These are phyloP conservation scores for Fragaria ananassa DNA, from an alignment of 306 rosid genomes.

Conservation along the genomic window DNA sequence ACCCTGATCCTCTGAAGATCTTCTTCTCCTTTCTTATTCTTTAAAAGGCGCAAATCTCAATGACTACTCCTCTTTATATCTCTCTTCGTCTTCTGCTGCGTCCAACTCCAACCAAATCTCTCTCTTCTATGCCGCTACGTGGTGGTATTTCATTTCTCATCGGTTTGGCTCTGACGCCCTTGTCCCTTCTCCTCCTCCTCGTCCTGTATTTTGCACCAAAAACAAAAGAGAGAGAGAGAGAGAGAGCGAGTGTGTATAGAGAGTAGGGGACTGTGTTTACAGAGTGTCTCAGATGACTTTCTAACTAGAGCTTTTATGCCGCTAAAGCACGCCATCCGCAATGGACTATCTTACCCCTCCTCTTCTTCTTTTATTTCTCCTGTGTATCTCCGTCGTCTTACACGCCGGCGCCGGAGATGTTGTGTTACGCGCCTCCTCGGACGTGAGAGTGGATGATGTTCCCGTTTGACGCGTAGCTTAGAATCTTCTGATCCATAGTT, in stretches of 20 bases:
- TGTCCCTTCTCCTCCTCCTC: conserved; percentile 27
- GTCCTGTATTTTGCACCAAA: conserved; percentile 24
- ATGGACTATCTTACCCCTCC: conserved; percentile 37
- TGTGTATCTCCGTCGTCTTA: neutral
- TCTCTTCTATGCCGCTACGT: neutral
- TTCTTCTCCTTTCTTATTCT: conserved; percentile 23
- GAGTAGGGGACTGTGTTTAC: conserved; percentile 61
- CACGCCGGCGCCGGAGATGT: neutral
- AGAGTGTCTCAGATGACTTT: conserved; percentile 44
- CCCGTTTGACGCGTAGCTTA: neutral
- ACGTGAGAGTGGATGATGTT: neutral
- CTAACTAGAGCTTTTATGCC: conserved; percentile 35
- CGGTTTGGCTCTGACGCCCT: conserved; percentile 40
- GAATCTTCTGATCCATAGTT: too few relatives aligned
- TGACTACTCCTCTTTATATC: neutral
- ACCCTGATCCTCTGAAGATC: conserved; percentile 55
- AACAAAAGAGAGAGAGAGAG: conserved; percentile 14
- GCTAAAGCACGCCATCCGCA: conserved; percentile 56
- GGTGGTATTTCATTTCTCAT: neutral
- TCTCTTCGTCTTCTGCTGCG: neutral
- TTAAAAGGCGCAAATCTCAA: conserved; percentile 64
- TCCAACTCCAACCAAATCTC: too few relatives aligned
- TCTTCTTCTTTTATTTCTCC: neutral
- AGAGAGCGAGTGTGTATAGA: conserved; percentile 23
- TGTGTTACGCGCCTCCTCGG: neutral